These are phyloP conservation scores for Aspergillus ellipticus DNA, from an alignment of 495 filamentous ascomycete genomes.

Conservation along the genomic window DNA sequence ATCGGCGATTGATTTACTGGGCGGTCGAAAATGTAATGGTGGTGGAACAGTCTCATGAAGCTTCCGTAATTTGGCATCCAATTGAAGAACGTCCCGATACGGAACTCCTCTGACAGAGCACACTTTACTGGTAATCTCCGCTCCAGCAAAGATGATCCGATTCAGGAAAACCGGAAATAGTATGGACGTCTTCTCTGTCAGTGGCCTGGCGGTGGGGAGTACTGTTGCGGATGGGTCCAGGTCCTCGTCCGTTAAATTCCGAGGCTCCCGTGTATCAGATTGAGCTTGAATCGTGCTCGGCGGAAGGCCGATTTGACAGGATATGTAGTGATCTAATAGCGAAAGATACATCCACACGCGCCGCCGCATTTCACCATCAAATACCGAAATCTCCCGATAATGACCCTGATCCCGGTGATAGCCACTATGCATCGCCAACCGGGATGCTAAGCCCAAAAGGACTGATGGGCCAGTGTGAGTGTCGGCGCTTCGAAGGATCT, in stretches of 20 bases:
- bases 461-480: conserved; percentile 20
- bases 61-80: conserved; percentile 65
- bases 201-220: conserved; percentile 25
- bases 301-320: conserved; percentile 35
- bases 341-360: conserved; percentile 27
- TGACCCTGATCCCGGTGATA: conserved; percentile 27
- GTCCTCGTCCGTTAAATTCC: conserved; percentile 33
- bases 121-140: conserved; percentile 34
- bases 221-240: conserved; percentile 24
- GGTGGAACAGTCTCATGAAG: conserved; percentile 59
- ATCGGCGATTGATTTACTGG: conserved; percentile 67
- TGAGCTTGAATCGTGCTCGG: conserved; percentile 22
- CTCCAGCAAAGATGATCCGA: conserved; percentile 29
- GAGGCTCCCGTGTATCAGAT: conserved; percentile 30
- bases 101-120: conserved; percentile 33
- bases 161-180: conserved; percentile 29
- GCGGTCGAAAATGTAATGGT: conserved; percentile 61
- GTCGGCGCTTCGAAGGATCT: conserved; percentile 23
- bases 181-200: conserved; percentile 23
- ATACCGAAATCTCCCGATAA: conserved; percentile 21
- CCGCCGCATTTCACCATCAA: conserved; percentile 37
- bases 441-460: not conserved
- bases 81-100: conserved; percentile 72
- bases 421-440: conserved; percentile 13
- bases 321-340: conserved; percentile 28